Conservation (phyloP, 1,139 yeast genomes). For the Blastobotrys illinoisensis region DNA sequence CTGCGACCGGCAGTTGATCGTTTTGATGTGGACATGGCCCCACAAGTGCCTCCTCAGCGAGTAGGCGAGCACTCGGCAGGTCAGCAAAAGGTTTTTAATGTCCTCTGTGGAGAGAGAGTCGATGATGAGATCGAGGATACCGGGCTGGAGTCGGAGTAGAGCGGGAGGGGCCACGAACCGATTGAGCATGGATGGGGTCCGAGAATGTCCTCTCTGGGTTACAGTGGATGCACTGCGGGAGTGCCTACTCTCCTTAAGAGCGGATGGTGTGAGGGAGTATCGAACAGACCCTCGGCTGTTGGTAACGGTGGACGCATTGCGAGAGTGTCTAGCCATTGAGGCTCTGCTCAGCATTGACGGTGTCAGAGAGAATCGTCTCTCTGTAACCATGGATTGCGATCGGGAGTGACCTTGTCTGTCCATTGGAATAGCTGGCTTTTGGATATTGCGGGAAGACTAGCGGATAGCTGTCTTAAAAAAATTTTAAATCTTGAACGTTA, state of each 20-base stretch:
- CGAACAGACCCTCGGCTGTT: too few species aligned
- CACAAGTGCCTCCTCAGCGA: slow-evolving; percentile 9
- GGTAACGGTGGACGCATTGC: too few species aligned
- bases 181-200: neutral
- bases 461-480: neutral
- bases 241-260: too few species aligned
- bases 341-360: neutral
- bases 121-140: slow-evolving; percentile 4
- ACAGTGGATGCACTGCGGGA: too few species aligned
- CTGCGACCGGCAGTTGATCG: slow-evolving; percentile 5
- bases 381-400: neutral
- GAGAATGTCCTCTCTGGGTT: neutral
- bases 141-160: neutral
- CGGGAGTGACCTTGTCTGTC: neutral
- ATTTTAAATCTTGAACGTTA: neutral
- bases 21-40: slow-evolving; percentile 10
- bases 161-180: neutral
- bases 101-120: slow-evolving; percentile 7
- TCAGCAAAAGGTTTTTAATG: slow-evolving; percentile 3
- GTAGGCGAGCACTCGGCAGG: slow-evolving; percentile 7
- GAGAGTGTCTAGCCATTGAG: neutral
- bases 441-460: neutral
- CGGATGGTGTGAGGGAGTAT: too few species aligned
- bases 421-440: too few species aligned
- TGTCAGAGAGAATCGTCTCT: neutral